phyloP scores from a whole-genome alignment of 495 filamentous ascomycete genomes.

The Penicillium arizonense region DNA sequence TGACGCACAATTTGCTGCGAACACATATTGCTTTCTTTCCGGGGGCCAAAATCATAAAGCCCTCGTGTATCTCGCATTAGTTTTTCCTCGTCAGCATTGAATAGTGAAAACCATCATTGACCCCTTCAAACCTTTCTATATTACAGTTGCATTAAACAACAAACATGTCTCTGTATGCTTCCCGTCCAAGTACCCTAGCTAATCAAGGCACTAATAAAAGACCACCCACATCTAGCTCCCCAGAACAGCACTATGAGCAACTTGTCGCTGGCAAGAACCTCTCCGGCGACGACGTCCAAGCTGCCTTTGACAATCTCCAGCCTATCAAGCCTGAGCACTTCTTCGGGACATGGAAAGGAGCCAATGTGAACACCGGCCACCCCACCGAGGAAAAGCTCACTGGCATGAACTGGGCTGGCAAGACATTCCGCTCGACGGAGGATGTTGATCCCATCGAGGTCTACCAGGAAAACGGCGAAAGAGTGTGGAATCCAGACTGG shows the following conservation, averaged over 20 bases:
- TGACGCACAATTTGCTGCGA: neutral
- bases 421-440: slow-evolving; percentile 22
- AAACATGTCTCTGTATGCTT: neutral
- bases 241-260: slow-evolving; percentile 15
- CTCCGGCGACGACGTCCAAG: slow-evolving; percentile 7
- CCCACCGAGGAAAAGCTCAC: slow-evolving; percentile 16
- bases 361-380: slow-evolving; percentile 24
- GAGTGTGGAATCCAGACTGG: slow-evolving; percentile 13
- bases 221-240: slow-evolving; percentile 3
- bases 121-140: no score
- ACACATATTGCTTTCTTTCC: neutral
- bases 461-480: slow-evolving; percentile 12
- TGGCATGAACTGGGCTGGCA: slow-evolving; percentile 24
- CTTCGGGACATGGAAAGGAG: slow-evolving; percentile 23
- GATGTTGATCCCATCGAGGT: slow-evolving; percentile 30
- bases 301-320: slow-evolving; percentile 15
- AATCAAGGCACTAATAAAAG: neutral
- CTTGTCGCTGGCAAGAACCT: slow-evolving; percentile 9
- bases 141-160: neutral
- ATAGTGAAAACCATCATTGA: no score
- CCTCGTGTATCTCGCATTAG: neutral
- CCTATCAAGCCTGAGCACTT: slow-evolving; percentile 13
- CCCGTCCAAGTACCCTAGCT: neutral
- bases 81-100: no score
- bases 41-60: neutral